Evolutionary conservation across 768 basidiomycete species (phyloP).

Genomic region (Podaxis sp.): DNA sequence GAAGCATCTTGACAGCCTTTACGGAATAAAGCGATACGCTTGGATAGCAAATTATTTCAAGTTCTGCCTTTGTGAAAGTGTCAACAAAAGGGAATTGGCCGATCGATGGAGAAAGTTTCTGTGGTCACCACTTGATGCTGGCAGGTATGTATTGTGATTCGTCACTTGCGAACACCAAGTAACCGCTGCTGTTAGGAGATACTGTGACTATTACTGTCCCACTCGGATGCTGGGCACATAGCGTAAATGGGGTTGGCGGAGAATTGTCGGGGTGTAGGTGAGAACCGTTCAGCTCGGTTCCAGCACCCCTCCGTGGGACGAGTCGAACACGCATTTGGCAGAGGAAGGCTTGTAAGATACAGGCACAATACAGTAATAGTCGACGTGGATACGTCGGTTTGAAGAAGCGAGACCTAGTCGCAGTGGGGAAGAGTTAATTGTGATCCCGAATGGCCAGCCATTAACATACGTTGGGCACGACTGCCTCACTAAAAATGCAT

Average conservation of each 20-base stretch:
- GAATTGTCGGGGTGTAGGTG: conserved; percentile 3
- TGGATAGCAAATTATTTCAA: neutral
- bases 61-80: neutral
- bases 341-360: neutral
- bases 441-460: too few species aligned
- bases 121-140: neutral
- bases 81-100: neutral
- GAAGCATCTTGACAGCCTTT: neutral
- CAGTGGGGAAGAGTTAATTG: neutral
- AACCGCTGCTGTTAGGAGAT: neutral
- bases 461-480: neutral
- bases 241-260: neutral
- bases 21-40: neutral
- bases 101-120: neutral
- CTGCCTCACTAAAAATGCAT: neutral
- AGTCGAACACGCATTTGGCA: neutral
- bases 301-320: neutral
- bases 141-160: neutral
- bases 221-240: neutral
- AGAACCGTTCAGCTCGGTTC: neutral
- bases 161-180: neutral
- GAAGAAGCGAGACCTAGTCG: neutral
- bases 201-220: too few species aligned
- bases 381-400: neutral
- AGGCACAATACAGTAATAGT: neutral